These are phyloP conservation scores for Lactifluus echinatus DNA, from an alignment of 768 basidiomycete genomes.

Conservation along the genomic window DNA sequence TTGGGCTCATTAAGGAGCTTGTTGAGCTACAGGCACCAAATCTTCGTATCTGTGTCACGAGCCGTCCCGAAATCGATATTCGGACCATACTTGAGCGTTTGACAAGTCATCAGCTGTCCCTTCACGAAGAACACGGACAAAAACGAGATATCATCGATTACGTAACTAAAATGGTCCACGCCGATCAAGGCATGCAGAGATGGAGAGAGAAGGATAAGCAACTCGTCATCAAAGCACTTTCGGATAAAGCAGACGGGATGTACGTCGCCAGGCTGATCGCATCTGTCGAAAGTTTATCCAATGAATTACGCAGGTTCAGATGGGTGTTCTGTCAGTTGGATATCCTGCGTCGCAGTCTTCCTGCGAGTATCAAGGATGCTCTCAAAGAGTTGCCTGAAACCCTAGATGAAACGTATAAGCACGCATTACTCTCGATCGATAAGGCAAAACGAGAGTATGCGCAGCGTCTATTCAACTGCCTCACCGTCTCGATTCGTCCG, in stretches of 20 bases:
- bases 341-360: background rate
- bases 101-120: background rate
- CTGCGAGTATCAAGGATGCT: background rate
- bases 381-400: background rate
- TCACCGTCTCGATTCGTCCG: background rate
- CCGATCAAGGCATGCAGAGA: background rate
- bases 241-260: background rate
- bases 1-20: background rate
- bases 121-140: background rate
- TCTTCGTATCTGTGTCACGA: background rate
- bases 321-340: slow-evolving; percentile 1
- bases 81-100: background rate
- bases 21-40: background rate
- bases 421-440: background rate
- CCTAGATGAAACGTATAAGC: background rate
- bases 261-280: background rate
- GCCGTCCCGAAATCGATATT: slow-evolving; percentile 5
- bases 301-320: background rate
- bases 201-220: background rate
- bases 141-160: background rate
- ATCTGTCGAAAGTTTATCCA: background rate
- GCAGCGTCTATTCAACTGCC: background rate
- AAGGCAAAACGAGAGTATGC: background rate
- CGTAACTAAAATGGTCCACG: background rate
- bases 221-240: background rate